Evolutionary conservation across 805 yeast species (phyloP).

Genomic region (Alloascoidea hylecoeti): DNA sequence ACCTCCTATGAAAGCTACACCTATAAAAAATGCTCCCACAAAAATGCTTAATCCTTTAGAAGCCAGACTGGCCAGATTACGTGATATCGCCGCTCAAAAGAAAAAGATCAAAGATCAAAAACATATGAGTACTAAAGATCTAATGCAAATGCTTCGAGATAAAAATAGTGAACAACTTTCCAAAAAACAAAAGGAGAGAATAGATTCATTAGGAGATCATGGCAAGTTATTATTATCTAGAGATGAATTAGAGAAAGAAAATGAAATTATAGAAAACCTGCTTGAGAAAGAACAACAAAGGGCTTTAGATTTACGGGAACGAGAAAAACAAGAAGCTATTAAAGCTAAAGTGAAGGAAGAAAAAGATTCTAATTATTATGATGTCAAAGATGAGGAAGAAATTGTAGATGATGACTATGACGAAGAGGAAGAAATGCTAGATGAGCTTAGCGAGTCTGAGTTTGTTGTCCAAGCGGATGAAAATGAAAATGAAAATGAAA

Average conservation of each 20-base stretch:
- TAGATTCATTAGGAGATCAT: not conserved
- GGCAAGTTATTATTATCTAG: not conserved
- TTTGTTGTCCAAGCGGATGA: not conserved
- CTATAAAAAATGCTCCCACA: too few relatives aligned
- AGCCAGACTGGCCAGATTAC: not conserved
- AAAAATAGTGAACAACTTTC: not conserved
- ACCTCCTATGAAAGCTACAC: too few relatives aligned
- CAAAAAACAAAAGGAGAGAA: not conserved
- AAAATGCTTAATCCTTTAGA: not conserved
- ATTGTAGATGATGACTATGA: not conserved
- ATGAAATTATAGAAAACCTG: not conserved
- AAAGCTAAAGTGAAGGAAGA: constrained; percentile 1
- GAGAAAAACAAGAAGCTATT: constrained; percentile 1
- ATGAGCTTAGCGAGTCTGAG: not conserved
- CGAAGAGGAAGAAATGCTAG: constrained; percentile 1
- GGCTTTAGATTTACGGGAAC: not conserved
- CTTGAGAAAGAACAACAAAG: constrained; percentile 1
- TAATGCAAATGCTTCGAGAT: not conserved
- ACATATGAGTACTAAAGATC: not conserved
- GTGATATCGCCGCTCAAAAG: not conserved
- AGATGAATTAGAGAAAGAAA: not conserved
- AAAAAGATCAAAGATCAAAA: not conserved
- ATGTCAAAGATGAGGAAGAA: not conserved
- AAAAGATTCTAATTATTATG: too few relatives aligned
- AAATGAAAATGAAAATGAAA: not conserved